Conservation (phyloP, 305 asterid species). For the Fraxinus sp. region DNA sequence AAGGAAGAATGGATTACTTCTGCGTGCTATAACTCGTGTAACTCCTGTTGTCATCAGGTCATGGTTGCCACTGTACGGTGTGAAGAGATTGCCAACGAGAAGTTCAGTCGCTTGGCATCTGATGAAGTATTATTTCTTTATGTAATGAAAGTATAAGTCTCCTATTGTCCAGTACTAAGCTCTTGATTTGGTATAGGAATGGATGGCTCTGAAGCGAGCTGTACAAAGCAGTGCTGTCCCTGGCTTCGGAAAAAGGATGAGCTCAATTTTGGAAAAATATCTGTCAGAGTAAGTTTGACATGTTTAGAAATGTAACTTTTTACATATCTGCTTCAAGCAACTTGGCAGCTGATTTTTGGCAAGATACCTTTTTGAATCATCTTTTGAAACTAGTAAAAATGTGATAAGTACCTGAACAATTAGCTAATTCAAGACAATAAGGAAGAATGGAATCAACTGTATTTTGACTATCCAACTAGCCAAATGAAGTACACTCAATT, state of each 20-base stretch:
- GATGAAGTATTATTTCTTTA: conserved; percentile 43
- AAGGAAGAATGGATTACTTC: neutral
- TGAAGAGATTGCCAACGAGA: conserved; percentile 70
- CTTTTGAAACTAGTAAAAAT: neutral
- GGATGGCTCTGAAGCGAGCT: conserved; percentile 52
- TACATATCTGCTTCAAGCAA: neutral
- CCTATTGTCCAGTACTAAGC: conserved; percentile 6
- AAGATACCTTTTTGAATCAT: neutral
- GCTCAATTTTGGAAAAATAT: conserved; percentile 47
- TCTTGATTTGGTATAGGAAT: conserved; percentile 39
- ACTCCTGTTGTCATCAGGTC: conserved; percentile 37
- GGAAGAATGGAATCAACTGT: too few species aligned
- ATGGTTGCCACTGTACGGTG: conserved; percentile 79
- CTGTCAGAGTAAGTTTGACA: conserved; percentile 50
- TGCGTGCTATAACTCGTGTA: conserved; percentile 1
- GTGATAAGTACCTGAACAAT: too few species aligned
- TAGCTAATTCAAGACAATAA: too few species aligned
- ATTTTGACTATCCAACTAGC: too few species aligned
- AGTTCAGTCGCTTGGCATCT: conserved; percentile 39
- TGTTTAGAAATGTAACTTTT: neutral
- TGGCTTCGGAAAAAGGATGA: conserved; percentile 51
- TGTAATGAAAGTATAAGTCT: neutral
- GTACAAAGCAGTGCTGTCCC: conserved; percentile 42
- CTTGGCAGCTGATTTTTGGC: neutral
- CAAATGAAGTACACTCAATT: too few species aligned